Evolutionary conservation across 108 stramenopile species (phyloP), one percentile per base, ranked within the genome.

Genomic region (Craspedostauros australis): DNA sequence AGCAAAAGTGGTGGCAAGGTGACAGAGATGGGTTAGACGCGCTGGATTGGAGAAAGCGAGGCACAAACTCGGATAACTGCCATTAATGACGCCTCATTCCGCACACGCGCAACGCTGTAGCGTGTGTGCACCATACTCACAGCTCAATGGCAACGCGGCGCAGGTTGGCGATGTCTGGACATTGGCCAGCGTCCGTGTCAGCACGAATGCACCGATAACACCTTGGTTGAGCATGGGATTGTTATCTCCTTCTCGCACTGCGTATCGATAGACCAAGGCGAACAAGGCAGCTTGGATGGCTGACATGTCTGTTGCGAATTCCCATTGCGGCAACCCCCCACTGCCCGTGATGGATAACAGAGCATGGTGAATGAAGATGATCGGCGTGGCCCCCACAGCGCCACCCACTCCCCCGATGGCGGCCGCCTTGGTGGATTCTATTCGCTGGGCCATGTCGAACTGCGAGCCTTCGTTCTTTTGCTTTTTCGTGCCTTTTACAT

Each of bases 261-360:
- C 76, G 53, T 86, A 90, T 21, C 88, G 54, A 51, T 90, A 90
- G 0, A 85, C 82, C 49, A 90, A 84, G 15, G 88, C 88, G 80
- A 90, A 90, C 0, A 90, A 43, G 21, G 70, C 80, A 45, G 64
- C 71, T 43, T 75, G 52, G 3, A 90, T 15, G 9, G 75, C 66
- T 5, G 77, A 77, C 72, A 75, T 74, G 32, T 90, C 88, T 1
- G 82, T 84, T 30, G 77, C 78, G 32, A 86, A 84, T 58, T 90
- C 88, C 74, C 76, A 90, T 24, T 85, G 69, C 14, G 84, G 77
- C 6, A 76, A 1, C 27, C 68, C 70, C 4, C 45, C 28, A 0
- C 26, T n/a, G n/a, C n/a, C n/a, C 14, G 84, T 77, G 4, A 76
- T 1, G 28, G 65, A 66, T 4, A 44, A 28, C 0, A 29, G 11